These are phyloP conservation scores for Dichotomocladium elegans DNA, from an alignment of 371 early-diverging fungal species.

Conservation along the genomic window DNA sequence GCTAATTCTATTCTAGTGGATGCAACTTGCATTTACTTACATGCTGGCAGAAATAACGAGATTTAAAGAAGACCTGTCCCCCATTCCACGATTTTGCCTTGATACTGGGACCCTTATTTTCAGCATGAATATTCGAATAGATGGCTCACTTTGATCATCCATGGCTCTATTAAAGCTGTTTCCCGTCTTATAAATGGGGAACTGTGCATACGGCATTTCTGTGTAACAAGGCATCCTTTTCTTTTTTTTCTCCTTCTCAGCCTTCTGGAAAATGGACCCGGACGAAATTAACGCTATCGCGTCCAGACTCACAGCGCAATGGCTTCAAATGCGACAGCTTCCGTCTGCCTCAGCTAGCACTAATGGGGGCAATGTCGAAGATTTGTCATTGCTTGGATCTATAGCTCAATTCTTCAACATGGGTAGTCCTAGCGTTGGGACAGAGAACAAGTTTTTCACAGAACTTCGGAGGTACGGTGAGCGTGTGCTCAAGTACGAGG, in stretches of 20 bases:
- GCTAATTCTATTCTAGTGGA: no score
- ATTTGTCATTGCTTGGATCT: background rate
- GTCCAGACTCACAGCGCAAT: conserved; percentile 5
- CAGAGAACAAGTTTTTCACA: conserved; percentile 4
- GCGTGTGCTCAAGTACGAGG: conserved; percentile 33
- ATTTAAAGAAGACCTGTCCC: no score
- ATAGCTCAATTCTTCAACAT: background rate
- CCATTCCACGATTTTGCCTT: no score
- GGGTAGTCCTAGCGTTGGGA: background rate
- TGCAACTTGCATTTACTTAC: no score
- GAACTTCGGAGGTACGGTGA: conserved; percentile 9
- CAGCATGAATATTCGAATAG: no score
- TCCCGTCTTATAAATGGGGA: no score
- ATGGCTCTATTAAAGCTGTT: no score
- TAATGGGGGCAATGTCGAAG: background rate
- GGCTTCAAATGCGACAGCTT: conserved; percentile 1
- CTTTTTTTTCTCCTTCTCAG: background rate
- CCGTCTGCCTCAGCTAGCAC: background rate
- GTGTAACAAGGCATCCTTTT: background rate
- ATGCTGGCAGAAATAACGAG: no score
- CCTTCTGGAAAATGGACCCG: background rate
- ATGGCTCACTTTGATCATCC: no score
- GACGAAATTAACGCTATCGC: conserved; percentile 13
- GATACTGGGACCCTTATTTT: no score
- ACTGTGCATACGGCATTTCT: no score